Percentiles rank a stretch among this genome's conserved stretches.
phyloP scores from a whole-genome alignment of 169 alveolate species.

The Eimeria necatrix region DNA sequence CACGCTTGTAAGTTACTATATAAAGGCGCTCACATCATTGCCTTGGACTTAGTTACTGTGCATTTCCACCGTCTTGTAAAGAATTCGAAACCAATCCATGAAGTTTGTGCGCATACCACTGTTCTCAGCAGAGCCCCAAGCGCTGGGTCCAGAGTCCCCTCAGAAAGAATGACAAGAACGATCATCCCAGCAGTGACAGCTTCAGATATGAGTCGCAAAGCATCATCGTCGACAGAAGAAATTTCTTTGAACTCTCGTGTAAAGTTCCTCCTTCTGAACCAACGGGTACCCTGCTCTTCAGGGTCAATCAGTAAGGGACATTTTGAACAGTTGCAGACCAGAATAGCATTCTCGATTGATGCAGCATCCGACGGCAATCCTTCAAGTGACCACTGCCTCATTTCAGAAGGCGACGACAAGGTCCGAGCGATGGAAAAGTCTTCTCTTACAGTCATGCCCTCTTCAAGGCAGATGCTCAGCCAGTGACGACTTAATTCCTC shows the following conservation, averaged over 20 bases:
- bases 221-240: slow-evolving; percentile 1
- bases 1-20: background rate
- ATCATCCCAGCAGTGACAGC: slow-evolving; percentile 70
- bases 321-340: slow-evolving; percentile 87
- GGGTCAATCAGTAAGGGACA: slow-evolving; percentile 93
- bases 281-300: slow-evolving; percentile 95
- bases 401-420: slow-evolving; percentile 93
- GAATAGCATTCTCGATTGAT: slow-evolving; percentile 95
- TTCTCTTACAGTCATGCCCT: slow-evolving; percentile 77
- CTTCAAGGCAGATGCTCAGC: slow-evolving; percentile 78
- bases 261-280: slow-evolving; percentile 89
- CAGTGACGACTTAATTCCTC: slow-evolving; percentile 89
- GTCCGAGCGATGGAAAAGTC: slow-evolving; percentile 91
- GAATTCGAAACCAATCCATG: too few species aligned
- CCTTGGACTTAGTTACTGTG: background rate
- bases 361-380: slow-evolving; percentile 86
- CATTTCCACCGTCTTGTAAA: background rate
- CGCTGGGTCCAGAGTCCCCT: slow-evolving; percentile 50
- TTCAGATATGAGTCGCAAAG: slow-evolving; percentile 21
- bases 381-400: slow-evolving; percentile 90
- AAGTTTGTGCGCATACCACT: slow-evolving; percentile 41
- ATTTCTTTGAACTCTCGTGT: slow-evolving; percentile 43
- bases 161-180: slow-evolving; percentile 60
- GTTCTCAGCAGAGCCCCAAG: slow-evolving; percentile 17
- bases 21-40: background rate